Evolutionary conservation across 441 rosid species (phyloP).

Genomic region (Gossypium trilobum): DNA sequence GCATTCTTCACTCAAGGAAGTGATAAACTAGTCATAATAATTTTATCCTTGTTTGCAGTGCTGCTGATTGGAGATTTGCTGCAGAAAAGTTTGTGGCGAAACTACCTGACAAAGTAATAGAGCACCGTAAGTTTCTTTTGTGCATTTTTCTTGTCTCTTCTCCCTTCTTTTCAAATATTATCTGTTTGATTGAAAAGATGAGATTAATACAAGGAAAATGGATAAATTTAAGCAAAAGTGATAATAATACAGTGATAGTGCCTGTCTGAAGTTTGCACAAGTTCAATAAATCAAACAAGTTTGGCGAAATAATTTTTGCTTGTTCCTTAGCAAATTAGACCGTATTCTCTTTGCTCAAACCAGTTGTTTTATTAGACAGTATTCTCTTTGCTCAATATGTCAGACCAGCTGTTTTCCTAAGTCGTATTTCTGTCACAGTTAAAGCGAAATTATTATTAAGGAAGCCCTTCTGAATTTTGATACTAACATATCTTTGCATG

Average conservation of each 20-base stretch:
- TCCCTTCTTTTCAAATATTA: not conserved
- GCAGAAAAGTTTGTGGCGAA: conserved; percentile 77
- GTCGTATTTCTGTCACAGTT: not conserved
- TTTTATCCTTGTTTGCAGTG: conserved; percentile 31
- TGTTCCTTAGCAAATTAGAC: not conserved
- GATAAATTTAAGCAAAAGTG: not conserved
- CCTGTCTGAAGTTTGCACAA: not conserved
- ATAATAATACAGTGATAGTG: not conserved
- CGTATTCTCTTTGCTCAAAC: not conserved
- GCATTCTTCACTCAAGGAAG: not conserved
- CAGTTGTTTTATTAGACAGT: not conserved
- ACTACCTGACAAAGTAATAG: conserved; percentile 72
- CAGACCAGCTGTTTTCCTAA: not conserved
- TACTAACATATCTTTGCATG: not conserved
- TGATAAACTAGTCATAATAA: not conserved
- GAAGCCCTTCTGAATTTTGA: not conserved
- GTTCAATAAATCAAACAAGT: not conserved
- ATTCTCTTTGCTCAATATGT: not conserved
- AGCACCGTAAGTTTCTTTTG: conserved; percentile 58
- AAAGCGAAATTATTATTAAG: not conserved
- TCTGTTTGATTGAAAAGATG: not conserved
- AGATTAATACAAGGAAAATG: not conserved
- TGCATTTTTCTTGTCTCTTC: not conserved
- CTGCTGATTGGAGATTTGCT: conserved; percentile 86
- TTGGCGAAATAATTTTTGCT: not conserved